Conservation (phyloP, 1,284 basidiomycete genomes). For the Porodaedalea pini region DNA sequence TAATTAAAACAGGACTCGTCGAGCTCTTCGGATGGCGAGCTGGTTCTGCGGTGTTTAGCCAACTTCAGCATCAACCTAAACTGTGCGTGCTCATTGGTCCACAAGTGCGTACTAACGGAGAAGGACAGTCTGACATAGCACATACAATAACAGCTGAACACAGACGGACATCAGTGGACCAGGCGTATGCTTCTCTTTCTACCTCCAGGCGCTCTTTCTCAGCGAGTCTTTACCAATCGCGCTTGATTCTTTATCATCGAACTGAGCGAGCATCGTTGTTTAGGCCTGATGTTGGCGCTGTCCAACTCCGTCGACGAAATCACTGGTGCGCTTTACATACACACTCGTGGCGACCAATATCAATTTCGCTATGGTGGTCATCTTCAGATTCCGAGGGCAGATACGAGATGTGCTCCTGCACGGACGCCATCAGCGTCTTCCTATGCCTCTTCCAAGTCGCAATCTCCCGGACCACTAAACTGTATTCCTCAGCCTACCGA, state of each 20-base stretch:
- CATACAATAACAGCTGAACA: slow-evolving; percentile 18
- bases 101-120: neutral
- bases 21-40: too few relatives aligned
- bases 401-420: slow-evolving; percentile 29
- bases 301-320: slow-evolving; percentile 27
- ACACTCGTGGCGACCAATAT: slow-evolving; percentile 30
- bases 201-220: slow-evolving; percentile 20
- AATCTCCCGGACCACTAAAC: slow-evolving; percentile 23
- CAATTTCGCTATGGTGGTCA: slow-evolving; percentile 28
- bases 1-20: too few relatives aligned
- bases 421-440: slow-evolving; percentile 20
- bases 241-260: too few relatives aligned
- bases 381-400: slow-evolving; percentile 26
- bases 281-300: slow-evolving; percentile 27
- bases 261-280: neutral
- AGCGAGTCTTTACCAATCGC: too few relatives aligned
- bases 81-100: neutral
- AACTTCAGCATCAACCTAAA: neutral
- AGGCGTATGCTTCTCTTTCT: slow-evolving; percentile 22
- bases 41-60: too few relatives aligned
- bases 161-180: slow-evolving; percentile 20
- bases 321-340: slow-evolving; percentile 25
- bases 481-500: slow-evolving; percentile 24
- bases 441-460: slow-evolving; percentile 13
- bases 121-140: neutral